A percentile compares a stretch with the other conserved stretches of the same genome.
These are phyloP conservation scores for Fusarium pininemorale DNA, from an alignment of 2,329 filamentous ascomycete genomes.

Conservation along the genomic window DNA sequence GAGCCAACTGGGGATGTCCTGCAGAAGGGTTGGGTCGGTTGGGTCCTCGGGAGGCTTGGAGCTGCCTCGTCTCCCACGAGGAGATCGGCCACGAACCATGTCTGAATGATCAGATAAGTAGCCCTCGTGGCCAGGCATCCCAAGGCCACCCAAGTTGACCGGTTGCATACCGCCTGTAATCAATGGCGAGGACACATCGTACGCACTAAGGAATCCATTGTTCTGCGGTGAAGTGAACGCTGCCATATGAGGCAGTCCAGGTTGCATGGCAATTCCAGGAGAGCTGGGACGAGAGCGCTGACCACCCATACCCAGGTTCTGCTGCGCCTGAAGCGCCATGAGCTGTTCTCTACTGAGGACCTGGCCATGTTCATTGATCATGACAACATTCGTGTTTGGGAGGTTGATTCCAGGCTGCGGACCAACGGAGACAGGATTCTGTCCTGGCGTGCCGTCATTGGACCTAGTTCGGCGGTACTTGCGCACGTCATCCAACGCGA, in stretches of 20 bases:
- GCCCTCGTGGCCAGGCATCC: constrained; percentile 76
- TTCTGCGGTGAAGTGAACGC: constrained; percentile 89
- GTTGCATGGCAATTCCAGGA: constrained; percentile 84
- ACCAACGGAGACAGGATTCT: constrained; percentile 73
- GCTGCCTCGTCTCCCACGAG: constrained; percentile 89
- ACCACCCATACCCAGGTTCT: constrained; percentile 67
- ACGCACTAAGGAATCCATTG: constrained; percentile 92
- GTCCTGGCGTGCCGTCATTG: constrained; percentile 75
- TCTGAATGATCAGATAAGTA: constrained; percentile 96
- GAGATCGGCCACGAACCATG: constrained; percentile 88
- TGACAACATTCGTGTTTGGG: constrained; percentile 81
- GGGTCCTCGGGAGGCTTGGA: constrained; percentile 98
- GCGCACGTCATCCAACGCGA: constrained; percentile 94
- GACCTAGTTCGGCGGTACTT: constrained; percentile 94
- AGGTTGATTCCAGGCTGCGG: constrained; percentile 67
- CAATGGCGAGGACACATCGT: constrained; percentile 78
- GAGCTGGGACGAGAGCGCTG: constrained; percentile 89
- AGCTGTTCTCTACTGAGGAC: constrained; percentile 87
- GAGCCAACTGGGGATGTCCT: constrained; percentile 96
- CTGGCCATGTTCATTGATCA: constrained; percentile 95
- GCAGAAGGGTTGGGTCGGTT: constrained; percentile 86
- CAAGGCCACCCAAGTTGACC: constrained; percentile 77
- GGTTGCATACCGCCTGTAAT: constrained; percentile 74
- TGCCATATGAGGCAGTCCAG: constrained; percentile 68
- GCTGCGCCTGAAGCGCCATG: constrained; percentile 78